phyloP scores from a whole-genome alignment of 768 basidiomycete genomes.

The Leccinellum albellum region DNA sequence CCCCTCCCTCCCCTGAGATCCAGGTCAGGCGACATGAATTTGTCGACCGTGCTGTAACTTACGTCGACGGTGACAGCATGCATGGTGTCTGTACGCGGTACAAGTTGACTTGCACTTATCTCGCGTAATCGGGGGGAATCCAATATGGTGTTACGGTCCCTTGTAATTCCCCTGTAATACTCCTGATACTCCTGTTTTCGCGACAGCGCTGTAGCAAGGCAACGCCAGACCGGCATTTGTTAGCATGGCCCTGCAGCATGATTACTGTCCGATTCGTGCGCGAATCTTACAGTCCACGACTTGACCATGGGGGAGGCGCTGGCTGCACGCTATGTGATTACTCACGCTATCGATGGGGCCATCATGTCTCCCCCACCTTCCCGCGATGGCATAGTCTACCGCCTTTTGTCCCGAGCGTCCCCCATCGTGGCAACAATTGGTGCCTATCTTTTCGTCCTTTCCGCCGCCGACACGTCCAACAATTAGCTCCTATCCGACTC shows the following conservation, averaged over 20 bases:
- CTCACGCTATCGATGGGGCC: constrained; percentile 14
- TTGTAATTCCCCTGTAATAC: constrained; percentile 12
- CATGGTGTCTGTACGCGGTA: constrained; percentile 9
- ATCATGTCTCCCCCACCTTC: constrained; percentile 5
- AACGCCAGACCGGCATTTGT: constrained; percentile 1
- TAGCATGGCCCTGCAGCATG: not conserved
- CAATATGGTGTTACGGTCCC: constrained; percentile 10
- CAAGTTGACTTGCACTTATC: constrained; percentile 6
- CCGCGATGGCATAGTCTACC: constrained; percentile 16
- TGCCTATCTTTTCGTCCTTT: constrained; percentile 16
- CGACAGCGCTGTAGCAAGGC: constrained; percentile 6
- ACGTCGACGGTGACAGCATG: constrained; percentile 21
- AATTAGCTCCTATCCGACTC: constrained; percentile 21
- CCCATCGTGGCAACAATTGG: constrained; percentile 12
- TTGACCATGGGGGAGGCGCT: not conserved
- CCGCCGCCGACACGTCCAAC: constrained; percentile 14
- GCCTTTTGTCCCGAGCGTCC: constrained; percentile 7
- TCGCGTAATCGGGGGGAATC: constrained; percentile 19
- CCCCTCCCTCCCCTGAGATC: not conserved
- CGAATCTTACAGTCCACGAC: constrained; percentile 14
- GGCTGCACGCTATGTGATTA: not conserved
- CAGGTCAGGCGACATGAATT: not conserved
- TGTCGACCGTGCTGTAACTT: constrained; percentile 12
- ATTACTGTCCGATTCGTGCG: not conserved
- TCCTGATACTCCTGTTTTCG: not conserved